Conservation (phyloP, 2,329 filamentous ascomycete genomes). For the Orbilia javanica region DNA sequence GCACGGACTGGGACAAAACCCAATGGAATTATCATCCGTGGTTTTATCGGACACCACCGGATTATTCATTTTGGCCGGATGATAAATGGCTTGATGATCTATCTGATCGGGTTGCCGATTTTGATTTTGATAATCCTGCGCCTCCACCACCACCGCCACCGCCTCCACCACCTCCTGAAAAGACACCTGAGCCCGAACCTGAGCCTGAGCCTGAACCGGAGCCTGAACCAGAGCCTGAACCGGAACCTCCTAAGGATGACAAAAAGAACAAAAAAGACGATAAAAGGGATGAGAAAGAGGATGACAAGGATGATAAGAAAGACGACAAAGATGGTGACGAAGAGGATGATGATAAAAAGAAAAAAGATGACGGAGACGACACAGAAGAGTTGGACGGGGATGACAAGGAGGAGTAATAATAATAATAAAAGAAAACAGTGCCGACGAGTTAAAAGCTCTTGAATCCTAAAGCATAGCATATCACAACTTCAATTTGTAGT, state of each 20-base stretch:
- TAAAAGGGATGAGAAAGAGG: too few relatives aligned
- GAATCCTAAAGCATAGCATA: neutral
- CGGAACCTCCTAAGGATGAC: neutral
- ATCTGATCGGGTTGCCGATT: neutral
- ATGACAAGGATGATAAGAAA: neutral
- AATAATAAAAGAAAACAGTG: too few relatives aligned
- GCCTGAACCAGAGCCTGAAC: too few relatives aligned
- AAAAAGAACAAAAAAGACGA: neutral
- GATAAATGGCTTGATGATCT: neutral
- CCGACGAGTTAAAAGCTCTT: too few relatives aligned
- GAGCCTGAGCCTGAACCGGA: neutral
- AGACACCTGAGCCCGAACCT: too few relatives aligned
- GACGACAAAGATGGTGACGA: neutral
- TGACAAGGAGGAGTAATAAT: too few relatives aligned
- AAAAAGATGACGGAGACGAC: neutral
- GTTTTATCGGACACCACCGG: neutral
- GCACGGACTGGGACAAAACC: neutral
- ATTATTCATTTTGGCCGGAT: neutral
- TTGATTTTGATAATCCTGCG: constrained; percentile 5
- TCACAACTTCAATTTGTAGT: neutral
- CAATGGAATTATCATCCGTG: constrained; percentile 29
- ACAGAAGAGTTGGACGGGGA: too few relatives aligned
- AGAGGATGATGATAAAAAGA: too few relatives aligned
- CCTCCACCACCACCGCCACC: neutral
- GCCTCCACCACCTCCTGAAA: neutral